phyloP scores from a whole-genome alignment of 768 basidiomycete species.

The Mycena crocata region DNA sequence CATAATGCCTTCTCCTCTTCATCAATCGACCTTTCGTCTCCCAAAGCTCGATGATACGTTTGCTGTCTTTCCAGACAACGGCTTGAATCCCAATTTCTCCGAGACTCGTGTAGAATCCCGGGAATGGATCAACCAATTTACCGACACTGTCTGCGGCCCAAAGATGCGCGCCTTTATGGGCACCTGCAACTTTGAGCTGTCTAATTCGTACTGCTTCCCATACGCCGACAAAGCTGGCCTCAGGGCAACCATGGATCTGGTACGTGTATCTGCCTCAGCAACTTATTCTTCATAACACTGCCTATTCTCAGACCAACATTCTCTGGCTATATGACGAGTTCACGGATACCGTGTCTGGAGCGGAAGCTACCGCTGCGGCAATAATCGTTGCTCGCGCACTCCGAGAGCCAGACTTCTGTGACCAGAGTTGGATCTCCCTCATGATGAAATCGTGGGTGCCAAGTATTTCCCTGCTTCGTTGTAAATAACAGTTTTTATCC shows the following conservation, averaged over 20 bases:
- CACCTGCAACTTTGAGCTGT: constrained; percentile 29
- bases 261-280: constrained; percentile 1
- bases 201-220: constrained; percentile 20
- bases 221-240: constrained; percentile 26
- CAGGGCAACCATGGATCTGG: constrained; percentile 29
- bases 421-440: constrained; percentile 14
- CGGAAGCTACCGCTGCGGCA: constrained; percentile 14
- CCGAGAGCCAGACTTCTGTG: constrained; percentile 18
- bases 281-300: not conserved
- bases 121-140: constrained; percentile 27
- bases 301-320: constrained; percentile 21
- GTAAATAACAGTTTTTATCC: constrained; percentile 1
- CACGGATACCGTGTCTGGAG: constrained; percentile 26
- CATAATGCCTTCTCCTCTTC: constrained; percentile 2
- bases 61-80: constrained; percentile 25
- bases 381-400: constrained; percentile 22
- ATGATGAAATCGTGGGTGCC: constrained; percentile 25
- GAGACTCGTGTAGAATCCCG: constrained; percentile 18
- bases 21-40: constrained; percentile 12
- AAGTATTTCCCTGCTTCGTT: not conserved
- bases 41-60: constrained; percentile 25
- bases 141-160: constrained; percentile 23
- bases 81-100: constrained; percentile 7
- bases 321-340: constrained; percentile 33
- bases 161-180: constrained; percentile 33